Base-by-base conservation (phyloP, 2,329 filamentous ascomycete genomes). In the Neurospora sp. region DNA sequence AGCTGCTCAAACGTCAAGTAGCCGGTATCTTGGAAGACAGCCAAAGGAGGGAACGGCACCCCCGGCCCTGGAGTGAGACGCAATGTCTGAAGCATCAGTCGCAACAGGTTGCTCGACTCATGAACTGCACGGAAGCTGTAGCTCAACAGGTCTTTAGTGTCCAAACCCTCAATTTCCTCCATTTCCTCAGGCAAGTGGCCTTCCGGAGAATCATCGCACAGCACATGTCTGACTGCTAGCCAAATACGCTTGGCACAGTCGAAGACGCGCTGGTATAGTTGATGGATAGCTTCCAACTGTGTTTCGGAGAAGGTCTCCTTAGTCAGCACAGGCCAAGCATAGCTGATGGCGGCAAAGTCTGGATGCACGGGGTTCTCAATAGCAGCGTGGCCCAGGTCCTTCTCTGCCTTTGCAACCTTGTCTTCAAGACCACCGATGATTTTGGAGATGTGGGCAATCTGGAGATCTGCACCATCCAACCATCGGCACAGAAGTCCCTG, bases 111-210 rank as follows among this genome's bases (percentile, higher is more conserved):
- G 78, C 93, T 97, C 33, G 94, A 93, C 80, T 99, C 96, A 72
- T 97, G 95, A n/a, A 97, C 84, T 6, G 93, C 93, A 75, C 96
- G 89, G 86, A 97, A 99, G 72, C 93, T 97, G 79, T 96, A 99
- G 73, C 95, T 98, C 66, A 99, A 81, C 19, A 97, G 86, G 75
- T 96, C 93, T 77, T 97, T 98, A 0, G 93, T 93, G 68, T 91
- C 90, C 2, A 93, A 84, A 0, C 90, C 91, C 4, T 90, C 86
- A 17, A 87, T 82, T 40, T 91, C 90, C 68, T 91, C 88, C n/a
- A 93, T 79, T 36, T 95, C 92, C 68, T 94, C 89, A 0, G 90
- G 91, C 3, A 93, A 82, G 78, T 96, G 90, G 0, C 95, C 95
- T 80, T 99, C 96, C 0, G 96, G 96, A 0, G 96, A 97, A 80